Conservation (phyloP, 306 rosid genomes). For the Medicago ruthenica region DNA sequence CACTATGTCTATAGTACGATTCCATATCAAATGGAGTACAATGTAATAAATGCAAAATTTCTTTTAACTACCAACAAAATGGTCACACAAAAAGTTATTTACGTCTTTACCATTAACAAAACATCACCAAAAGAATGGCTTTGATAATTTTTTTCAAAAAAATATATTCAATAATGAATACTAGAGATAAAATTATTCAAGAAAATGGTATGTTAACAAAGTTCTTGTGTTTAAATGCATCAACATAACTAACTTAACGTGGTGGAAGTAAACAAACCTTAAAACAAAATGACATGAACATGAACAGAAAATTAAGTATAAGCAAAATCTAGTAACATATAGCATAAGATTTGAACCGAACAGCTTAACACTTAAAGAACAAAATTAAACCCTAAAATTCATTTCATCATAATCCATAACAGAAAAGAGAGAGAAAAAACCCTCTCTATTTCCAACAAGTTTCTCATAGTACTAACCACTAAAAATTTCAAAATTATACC, state of each 20-base stretch:
- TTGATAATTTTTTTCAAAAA: too few species aligned
- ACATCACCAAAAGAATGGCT: too few species aligned
- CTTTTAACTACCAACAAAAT: neutral
- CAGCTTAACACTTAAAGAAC: neutral
- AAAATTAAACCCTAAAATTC: conserved; percentile 20
- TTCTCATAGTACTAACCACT: neutral
- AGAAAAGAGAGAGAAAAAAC: neutral
- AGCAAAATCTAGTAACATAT: neutral
- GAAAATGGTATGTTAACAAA: neutral
- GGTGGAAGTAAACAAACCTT: too few species aligned
- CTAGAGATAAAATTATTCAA: too few species aligned
- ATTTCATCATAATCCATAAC: neutral
- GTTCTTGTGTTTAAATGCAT: too few species aligned
- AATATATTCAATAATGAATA: too few species aligned
- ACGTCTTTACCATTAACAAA: neutral
- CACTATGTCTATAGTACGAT: conserved; percentile 2
- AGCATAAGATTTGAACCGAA: conserved; percentile 10
- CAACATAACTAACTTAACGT: too few species aligned
- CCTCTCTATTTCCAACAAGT: neutral
- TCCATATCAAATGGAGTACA: conserved; percentile 18
- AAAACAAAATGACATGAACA: neutral
- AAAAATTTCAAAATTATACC: neutral
- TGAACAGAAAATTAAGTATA: neutral
- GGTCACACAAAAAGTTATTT: neutral
- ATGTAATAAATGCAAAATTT: neutral